These are phyloP conservation scores for Candida endomychidarum DNA, from an alignment of 805 yeast species.

Conservation along the genomic window DNA sequence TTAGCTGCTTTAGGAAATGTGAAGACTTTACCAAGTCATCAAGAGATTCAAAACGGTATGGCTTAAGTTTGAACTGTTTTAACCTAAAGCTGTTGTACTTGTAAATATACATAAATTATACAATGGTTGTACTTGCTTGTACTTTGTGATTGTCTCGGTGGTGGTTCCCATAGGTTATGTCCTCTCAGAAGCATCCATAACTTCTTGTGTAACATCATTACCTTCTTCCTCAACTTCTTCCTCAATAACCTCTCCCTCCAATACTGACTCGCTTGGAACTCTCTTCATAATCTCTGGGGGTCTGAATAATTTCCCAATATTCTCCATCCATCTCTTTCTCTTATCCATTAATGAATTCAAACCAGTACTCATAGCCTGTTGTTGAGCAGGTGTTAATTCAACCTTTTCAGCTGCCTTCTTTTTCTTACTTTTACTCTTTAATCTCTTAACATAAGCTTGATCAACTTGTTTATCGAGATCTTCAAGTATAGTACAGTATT, in stretches of 20 bases:
- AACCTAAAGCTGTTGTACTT: too few relatives aligned
- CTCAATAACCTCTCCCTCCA: constrained; percentile 39
- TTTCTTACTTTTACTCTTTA: constrained; percentile 70
- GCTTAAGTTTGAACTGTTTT: too few relatives aligned
- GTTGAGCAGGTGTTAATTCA: constrained; percentile 44
- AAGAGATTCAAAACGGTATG: constrained; percentile 47
- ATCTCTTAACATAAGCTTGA: constrained; percentile 83
- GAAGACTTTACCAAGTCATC: constrained; percentile 64
- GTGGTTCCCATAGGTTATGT: too few relatives aligned
- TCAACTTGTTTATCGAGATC: constrained; percentile 97
- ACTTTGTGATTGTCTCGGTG: too few relatives aligned
- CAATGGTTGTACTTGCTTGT: too few relatives aligned
- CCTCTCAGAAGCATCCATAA: constrained; percentile 10
- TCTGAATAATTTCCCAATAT: constrained; percentile 82
- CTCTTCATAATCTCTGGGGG: constrained; percentile 70
- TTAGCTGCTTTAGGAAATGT: constrained; percentile 90
- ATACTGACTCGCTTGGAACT: constrained; percentile 64
- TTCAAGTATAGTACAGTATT: constrained; percentile 83
- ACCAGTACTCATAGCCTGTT: constrained; percentile 75
- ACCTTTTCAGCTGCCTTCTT: constrained; percentile 47
- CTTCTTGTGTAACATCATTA: constrained; percentile 22
- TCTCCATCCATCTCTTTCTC: constrained; percentile 82
- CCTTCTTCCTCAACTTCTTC: constrained; percentile 35
- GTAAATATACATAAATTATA: constrained; percentile 6
- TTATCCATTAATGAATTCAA: constrained; percentile 79